phyloP scores from a whole-genome alignment of 768 basidiomycete species.

The Lactarius deliciosus region DNA sequence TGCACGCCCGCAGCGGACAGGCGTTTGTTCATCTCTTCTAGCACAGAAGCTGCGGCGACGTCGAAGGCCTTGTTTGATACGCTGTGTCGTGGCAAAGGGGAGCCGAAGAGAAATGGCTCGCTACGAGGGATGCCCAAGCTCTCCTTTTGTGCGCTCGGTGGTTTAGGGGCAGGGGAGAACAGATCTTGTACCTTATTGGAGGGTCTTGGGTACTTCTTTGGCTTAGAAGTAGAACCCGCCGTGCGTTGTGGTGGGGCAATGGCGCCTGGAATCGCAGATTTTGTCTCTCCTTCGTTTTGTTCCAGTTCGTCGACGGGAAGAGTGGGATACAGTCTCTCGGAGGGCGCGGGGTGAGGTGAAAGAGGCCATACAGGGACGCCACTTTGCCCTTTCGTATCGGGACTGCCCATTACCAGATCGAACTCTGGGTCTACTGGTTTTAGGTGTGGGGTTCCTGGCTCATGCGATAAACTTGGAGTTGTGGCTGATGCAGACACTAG shows the following conservation, averaged over 20 bases:
- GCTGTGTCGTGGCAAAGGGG: constrained; percentile 62
- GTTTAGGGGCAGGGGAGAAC: constrained; percentile 42
- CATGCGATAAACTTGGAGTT: constrained; percentile 15
- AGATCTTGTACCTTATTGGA: constrained; percentile 38
- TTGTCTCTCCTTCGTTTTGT: constrained; percentile 32
- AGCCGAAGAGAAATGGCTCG: constrained; percentile 75
- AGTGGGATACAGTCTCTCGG: constrained; percentile 42
- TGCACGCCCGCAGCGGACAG: constrained; percentile 58
- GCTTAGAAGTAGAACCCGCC: constrained; percentile 32
- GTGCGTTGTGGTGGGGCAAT: constrained; percentile 29
- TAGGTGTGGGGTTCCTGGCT: constrained; percentile 57
- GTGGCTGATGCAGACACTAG: constrained; percentile 38
- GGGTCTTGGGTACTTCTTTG: constrained; percentile 37
- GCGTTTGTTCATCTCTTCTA: constrained; percentile 81
- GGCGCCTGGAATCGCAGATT: constrained; percentile 43
- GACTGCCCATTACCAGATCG: constrained; percentile 63
- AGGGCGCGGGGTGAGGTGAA: constrained; percentile 35
- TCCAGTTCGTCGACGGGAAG: constrained; percentile 38
- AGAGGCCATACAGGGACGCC: constrained; percentile 43
- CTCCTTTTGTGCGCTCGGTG: constrained; percentile 11
- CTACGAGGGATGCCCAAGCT: constrained; percentile 33
- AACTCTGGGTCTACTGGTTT: constrained; percentile 66
- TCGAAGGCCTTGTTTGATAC: constrained; percentile 68
- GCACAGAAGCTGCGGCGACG: constrained; percentile 61
- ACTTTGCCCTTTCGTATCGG: constrained; percentile 33